Percentiles rank a stretch among this genome's conserved stretches.
These are phyloP conservation scores for Pyricularia pennisetigena DNA, from an alignment of 2,329 filamentous ascomycete species.

Conservation along the genomic window DNA sequence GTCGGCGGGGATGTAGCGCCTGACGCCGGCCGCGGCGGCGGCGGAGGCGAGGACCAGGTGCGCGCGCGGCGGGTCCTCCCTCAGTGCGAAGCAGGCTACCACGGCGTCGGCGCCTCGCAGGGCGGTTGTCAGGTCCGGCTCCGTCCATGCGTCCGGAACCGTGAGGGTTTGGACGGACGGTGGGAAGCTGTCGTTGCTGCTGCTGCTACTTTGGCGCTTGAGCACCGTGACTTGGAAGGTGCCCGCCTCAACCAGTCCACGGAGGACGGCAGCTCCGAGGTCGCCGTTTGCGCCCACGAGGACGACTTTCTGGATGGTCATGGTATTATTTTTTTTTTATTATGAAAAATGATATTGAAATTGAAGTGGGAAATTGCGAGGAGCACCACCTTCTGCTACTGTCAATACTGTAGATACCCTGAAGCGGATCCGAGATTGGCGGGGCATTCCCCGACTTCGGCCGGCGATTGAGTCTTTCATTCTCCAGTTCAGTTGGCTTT, in stretches of 20 bases:
- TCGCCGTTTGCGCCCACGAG: conserved; percentile 28
- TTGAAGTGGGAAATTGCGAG: too few relatives aligned
- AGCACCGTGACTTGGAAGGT: conserved; percentile 22
- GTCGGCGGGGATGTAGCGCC: conserved; percentile 28
- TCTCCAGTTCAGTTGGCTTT: background rate
- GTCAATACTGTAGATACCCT: background rate
- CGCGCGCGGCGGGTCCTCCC: conserved; percentile 12
- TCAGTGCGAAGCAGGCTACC: conserved; percentile 22
- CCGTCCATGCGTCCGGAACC: conserved; percentile 20
- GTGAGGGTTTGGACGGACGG: conserved; percentile 11
- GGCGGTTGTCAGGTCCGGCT: conserved; percentile 17
- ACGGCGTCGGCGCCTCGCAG: conserved; percentile 23
- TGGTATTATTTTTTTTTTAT: background rate
- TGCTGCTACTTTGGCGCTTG: conserved; percentile 16
- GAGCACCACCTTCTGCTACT: background rate
- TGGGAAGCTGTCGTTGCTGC: conserved; percentile 5
- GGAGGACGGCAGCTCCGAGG: conserved; percentile 22
- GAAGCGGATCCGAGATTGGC: background rate
- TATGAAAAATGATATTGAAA: too few relatives aligned
- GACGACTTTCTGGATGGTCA: conserved; percentile 24
- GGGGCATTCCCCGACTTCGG: background rate
- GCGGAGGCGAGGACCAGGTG: conserved; percentile 27
- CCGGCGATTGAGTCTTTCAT: background rate
- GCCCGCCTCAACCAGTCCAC: conserved; percentile 18
- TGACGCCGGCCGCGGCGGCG: conserved; percentile 23